phyloP scores from a whole-genome alignment of 345 rosid genomes.

The Citrus sp. region DNA sequence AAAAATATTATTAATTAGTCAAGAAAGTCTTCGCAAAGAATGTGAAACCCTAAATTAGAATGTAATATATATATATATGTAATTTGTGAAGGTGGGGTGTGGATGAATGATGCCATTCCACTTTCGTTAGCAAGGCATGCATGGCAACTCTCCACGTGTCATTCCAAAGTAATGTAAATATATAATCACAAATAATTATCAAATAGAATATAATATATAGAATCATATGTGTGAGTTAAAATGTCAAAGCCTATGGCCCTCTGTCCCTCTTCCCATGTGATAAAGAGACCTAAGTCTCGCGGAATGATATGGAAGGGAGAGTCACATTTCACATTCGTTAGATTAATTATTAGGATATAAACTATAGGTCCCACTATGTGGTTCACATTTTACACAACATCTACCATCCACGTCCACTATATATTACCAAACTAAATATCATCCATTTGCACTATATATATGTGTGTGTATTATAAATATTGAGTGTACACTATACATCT shows the following conservation, averaged over 20 bases:
- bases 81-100: not conserved
- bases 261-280: constrained; percentile 4
- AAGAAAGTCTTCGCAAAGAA: too few relatives aligned
- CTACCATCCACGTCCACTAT: too few relatives aligned
- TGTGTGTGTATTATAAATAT: too few relatives aligned
- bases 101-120: not conserved
- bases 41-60: not conserved
- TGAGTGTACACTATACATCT: too few relatives aligned
- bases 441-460: too few relatives aligned
- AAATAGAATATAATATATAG: not conserved
- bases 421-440: too few relatives aligned
- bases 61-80: too few relatives aligned
- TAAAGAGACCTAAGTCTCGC: constrained; percentile 3
- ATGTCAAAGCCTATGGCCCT: not conserved
- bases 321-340: not conserved
- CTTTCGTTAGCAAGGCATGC: not conserved
- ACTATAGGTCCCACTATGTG: not conserved
- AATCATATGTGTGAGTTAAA: not conserved
- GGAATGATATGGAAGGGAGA: not conserved
- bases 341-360: not conserved
- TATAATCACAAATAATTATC: too few relatives aligned
- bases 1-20: too few relatives aligned
- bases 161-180: too few relatives aligned
- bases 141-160: not conserved
- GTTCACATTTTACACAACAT: not conserved